Base-by-base conservation (phyloP, 164 flowering plant species). In the Platanus orientalis region DNA sequence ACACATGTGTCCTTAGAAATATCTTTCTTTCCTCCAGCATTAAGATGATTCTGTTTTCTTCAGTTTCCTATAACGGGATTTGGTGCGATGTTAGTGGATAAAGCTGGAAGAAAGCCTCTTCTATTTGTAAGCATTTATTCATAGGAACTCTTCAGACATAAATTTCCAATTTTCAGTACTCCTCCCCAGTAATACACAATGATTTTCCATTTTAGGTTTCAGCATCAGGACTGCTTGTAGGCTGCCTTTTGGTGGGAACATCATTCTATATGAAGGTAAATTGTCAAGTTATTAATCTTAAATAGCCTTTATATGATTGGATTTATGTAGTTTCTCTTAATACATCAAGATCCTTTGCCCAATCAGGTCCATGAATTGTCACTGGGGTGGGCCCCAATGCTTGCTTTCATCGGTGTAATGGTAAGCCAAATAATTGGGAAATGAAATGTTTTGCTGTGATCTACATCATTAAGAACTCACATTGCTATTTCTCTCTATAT, bases 201-300 rank as follows among this genome's bases (percentile, higher is more conserved):
- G 24, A 7, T 49, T 7, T 16, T 28, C 54, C 20, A 1, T 20
- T 27, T 49, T 40, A 82, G 90, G 70, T 79, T 26, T 80, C 91
- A 6, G 78, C 88, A 10, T 27, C 75, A 16, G 88, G 91, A 34
- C 65, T 70, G 29, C 74, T 73, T 51, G 23, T 83, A 12, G 88
- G 91, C 21, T 80, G 82, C 66, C 66, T 80, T 48, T 27, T 84
- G 12, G 56, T 81, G 6, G 88, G 80, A 47, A 60, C 64, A 57
- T 73, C 88, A 9, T 85, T 85, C 79, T 76, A 61, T 40, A 75
- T 85, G 32, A 80, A 85, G 90, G 90, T 79, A 53, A n/a, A n/a
- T n/a, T n/a, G n/a, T n/a, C n/a, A n/a, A n/a, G 69, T 12, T 10
- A 36, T 20, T 0, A 50, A 19, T 23, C 12, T 16, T 5, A 16